These are phyloP conservation scores for Escovopsis weberi DNA, from an alignment of 2,329 filamentous ascomycete species.

Conservation along the genomic window DNA sequence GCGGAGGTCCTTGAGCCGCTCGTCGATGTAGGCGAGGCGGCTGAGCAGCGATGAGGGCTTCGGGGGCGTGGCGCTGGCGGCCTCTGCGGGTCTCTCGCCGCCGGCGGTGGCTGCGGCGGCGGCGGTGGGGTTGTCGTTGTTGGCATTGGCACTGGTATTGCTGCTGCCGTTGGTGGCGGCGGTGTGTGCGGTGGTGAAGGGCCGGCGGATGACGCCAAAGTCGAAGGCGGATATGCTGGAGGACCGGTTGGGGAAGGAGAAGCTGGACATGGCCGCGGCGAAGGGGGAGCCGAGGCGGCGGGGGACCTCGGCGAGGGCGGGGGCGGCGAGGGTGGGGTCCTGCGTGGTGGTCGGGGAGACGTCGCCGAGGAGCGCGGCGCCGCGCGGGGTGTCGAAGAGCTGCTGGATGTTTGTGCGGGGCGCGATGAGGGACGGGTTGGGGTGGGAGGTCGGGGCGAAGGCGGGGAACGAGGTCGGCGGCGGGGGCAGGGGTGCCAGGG, in stretches of 20 bases:
- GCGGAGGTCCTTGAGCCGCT: constrained; percentile 40
- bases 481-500: too few species aligned
- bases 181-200: constrained; percentile 46
- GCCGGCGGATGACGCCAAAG: constrained; percentile 29
- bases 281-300: constrained; percentile 47
- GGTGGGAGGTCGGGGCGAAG: constrained; percentile 20
- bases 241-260: constrained; percentile 46
- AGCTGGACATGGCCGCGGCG: constrained; percentile 31
- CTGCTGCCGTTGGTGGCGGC: constrained; percentile 28
- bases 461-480: constrained; percentile 10
- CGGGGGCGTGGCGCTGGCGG: constrained; percentile 19
- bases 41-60: constrained; percentile 30
- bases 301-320: constrained; percentile 22
- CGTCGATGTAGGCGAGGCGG: constrained; percentile 43
- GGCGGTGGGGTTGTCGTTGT: too few species aligned
- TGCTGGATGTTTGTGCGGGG: constrained; percentile 28
- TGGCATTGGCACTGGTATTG: too few species aligned
- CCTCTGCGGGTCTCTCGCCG: too few species aligned
- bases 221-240: constrained; percentile 32
- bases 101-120: too few species aligned
- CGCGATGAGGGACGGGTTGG: constrained; percentile 22
- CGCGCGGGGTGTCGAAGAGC: constrained; percentile 21
- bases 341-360: background rate
- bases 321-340: constrained; percentile 10
- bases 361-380: constrained; percentile 1